Evolutionary conservation across 352 stramenopile genomes (phyloP).

Genomic region (Pythium biforme): DNA sequence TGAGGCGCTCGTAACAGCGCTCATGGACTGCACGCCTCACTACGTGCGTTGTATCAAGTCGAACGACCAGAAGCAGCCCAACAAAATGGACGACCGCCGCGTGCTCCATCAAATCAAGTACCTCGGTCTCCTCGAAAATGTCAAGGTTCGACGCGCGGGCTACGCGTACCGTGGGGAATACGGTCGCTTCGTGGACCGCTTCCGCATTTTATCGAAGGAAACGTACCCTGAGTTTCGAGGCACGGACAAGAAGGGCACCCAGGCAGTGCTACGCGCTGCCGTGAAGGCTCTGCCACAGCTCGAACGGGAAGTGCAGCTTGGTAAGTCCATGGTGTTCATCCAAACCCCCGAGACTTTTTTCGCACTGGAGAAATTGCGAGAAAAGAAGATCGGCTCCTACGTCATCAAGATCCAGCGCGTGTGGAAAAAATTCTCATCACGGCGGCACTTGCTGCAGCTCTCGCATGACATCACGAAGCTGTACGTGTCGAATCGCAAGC

Average conservation of each 20-base stretch:
- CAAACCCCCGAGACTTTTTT: slow-evolving; percentile 90
- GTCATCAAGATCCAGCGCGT: slow-evolving; percentile 78
- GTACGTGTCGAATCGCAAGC: slow-evolving; percentile 77
- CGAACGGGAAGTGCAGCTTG: slow-evolving; percentile 83
- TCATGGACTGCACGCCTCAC: slow-evolving; percentile 90
- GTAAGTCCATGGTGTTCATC: slow-evolving; percentile 92
- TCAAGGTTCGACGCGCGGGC: slow-evolving; percentile 84
- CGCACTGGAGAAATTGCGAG: slow-evolving; percentile 83
- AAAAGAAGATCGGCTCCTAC: slow-evolving; percentile 77
- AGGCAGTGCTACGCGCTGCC: slow-evolving; percentile 77
- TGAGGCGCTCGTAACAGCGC: slow-evolving; percentile 77
- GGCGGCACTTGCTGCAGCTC: slow-evolving; percentile 80
- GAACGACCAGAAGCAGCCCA: slow-evolving; percentile 87
- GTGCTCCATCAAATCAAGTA: slow-evolving; percentile 90
- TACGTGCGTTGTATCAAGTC: slow-evolving; percentile 93
- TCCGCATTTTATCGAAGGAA: slow-evolving; percentile 76
- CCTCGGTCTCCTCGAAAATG: slow-evolving; percentile 82
- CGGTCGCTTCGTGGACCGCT: slow-evolving; percentile 83
- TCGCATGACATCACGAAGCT: slow-evolving; percentile 86
- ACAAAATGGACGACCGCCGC: slow-evolving; percentile 83
- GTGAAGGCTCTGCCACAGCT: slow-evolving; percentile 67
- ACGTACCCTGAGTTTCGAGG: slow-evolving; percentile 80
- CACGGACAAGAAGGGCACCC: slow-evolving; percentile 82
- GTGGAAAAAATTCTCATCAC: slow-evolving; percentile 79
- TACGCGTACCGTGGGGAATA: slow-evolving; percentile 88